These are phyloP conservation scores for Graphium sp. DNA, from an alignment of 2,329 filamentous ascomycete genomes.

Conservation along the genomic window DNA sequence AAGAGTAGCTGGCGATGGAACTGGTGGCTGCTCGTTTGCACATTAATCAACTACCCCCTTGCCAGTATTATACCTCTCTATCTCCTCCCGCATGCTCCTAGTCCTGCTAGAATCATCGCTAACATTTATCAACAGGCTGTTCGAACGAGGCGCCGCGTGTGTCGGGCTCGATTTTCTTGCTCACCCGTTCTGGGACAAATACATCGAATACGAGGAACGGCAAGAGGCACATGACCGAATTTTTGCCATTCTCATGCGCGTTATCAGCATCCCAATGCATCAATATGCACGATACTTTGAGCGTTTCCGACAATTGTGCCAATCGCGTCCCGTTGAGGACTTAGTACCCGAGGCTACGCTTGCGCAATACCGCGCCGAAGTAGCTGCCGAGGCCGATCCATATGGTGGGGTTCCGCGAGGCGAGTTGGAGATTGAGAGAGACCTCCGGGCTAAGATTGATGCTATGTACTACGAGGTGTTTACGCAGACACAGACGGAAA, in stretches of 20 bases:
- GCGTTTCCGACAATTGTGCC: slow-evolving; percentile 63
- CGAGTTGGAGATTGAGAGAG: slow-evolving; percentile 68
- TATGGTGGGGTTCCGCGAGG: slow-evolving; percentile 37
- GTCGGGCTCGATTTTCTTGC: slow-evolving; percentile 89
- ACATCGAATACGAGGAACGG: slow-evolving; percentile 90
- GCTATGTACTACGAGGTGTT: slow-evolving; percentile 68
- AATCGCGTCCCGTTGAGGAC: slow-evolving; percentile 55
- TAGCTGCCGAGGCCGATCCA: slow-evolving; percentile 45
- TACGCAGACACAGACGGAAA: slow-evolving; percentile 67
- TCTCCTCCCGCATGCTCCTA: slow-evolving; percentile 6
- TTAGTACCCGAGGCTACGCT: slow-evolving; percentile 54
- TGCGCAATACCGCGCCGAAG: slow-evolving; percentile 50
- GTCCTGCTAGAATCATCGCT: slow-evolving; percentile 11
- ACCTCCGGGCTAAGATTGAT: slow-evolving; percentile 67
- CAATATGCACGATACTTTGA: slow-evolving; percentile 94
- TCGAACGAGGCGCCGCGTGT: slow-evolving; percentile 71
- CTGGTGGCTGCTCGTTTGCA: slow-evolving; percentile 2
- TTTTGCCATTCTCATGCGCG: slow-evolving; percentile 64
- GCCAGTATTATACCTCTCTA: slow-evolving; percentile 11
- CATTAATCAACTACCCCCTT: slow-evolving; percentile 4
- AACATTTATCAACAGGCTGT: slow-evolving; percentile 43
- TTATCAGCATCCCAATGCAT: slow-evolving; percentile 85
- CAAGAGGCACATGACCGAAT: slow-evolving; percentile 72
- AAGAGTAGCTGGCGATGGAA: slow-evolving; percentile 4
- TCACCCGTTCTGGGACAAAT: slow-evolving; percentile 98